Evolutionary conservation across 768 basidiomycete genomes (phyloP).

Genomic region (Artomyces pyxidatus): DNA sequence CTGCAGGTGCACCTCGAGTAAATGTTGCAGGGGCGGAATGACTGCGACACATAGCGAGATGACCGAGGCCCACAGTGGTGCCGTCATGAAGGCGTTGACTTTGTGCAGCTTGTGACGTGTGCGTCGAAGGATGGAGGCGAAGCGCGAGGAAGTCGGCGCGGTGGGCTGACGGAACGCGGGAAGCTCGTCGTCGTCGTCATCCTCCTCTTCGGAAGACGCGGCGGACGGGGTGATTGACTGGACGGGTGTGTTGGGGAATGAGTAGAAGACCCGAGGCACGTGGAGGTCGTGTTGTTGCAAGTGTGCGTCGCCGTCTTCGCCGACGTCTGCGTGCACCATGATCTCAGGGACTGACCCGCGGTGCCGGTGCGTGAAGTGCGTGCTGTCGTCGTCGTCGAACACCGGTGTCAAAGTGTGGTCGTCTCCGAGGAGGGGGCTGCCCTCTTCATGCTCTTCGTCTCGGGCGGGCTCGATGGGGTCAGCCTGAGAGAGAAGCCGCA

Average conservation of each 20-base stretch:
- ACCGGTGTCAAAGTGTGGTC: background rate
- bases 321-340: constrained; percentile 9
- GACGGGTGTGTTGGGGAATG: constrained; percentile 54
- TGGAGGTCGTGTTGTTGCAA: constrained; percentile 15
- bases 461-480: constrained; percentile 23
- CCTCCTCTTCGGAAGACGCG: constrained; percentile 9
- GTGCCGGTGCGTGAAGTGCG: background rate
- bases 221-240: background rate
- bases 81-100: constrained; percentile 76
- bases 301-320: constrained; percentile 12
- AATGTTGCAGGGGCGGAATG: constrained; percentile 64
- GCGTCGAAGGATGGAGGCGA: constrained; percentile 21
- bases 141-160: constrained; percentile 19
- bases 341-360: background rate
- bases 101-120: constrained; percentile 27
- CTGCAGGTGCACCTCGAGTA: constrained; percentile 53
- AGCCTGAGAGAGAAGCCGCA: constrained; percentile 70
- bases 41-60: constrained; percentile 72
- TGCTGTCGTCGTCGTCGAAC: background rate
- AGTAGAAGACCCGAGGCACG: constrained; percentile 43
- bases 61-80: constrained; percentile 76
- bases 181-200: constrained; percentile 19
- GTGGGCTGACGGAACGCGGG: constrained; percentile 12
- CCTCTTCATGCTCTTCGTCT: background rate
- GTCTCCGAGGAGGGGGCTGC: background rate